phyloP scores from a whole-genome alignment of 257 asterid species.

The Oldenlandia corymbosa region DNA sequence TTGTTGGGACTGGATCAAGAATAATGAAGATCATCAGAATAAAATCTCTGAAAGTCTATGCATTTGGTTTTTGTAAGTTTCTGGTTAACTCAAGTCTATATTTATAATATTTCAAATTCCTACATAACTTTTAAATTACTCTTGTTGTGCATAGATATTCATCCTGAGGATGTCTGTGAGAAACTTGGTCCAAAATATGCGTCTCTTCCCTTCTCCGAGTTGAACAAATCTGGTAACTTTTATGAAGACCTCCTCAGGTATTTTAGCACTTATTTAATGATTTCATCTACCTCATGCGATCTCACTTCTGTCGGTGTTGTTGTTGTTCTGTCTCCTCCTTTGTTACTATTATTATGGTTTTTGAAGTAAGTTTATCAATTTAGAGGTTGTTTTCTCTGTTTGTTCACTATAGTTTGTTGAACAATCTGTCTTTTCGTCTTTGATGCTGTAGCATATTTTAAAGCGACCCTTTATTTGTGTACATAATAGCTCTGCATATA shows the following conservation, averaged over 20 bases:
- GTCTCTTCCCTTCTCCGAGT: slow-evolving; percentile 56
- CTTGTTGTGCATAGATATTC: slow-evolving; percentile 55
- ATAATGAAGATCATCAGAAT: slow-evolving; percentile 75
- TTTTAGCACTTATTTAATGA: slow-evolving; percentile 13
- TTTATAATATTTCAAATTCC: slow-evolving; percentile 8
- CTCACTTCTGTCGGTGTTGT: neutral
- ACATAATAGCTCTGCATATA: too few relatives aligned
- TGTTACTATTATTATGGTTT: neutral
- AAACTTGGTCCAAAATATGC: slow-evolving; percentile 86
- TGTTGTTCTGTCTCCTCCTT: neutral
- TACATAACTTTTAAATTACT: slow-evolving; percentile 14
- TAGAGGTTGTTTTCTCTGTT: neutral
- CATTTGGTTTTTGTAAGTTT: slow-evolving; percentile 94
- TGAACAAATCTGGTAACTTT: slow-evolving; percentile 61
- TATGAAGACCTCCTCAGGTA: slow-evolving; percentile 90
- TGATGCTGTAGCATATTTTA: neutral
- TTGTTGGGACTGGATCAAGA: slow-evolving; percentile 98
- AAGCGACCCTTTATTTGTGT: neutral
- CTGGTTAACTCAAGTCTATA: slow-evolving; percentile 9
- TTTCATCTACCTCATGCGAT: neutral
- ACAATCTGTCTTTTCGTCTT: neutral
- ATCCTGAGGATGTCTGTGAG: slow-evolving; percentile 84
- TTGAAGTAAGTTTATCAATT: neutral
- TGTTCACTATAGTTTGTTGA: neutral
- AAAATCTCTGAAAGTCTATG: slow-evolving; percentile 82